A percentile compares a stretch with the other conserved stretches of the same genome.
Evolutionary conservation across 1,139 yeast species (phyloP).

Genomic region (Yamadazyma sp.): DNA sequence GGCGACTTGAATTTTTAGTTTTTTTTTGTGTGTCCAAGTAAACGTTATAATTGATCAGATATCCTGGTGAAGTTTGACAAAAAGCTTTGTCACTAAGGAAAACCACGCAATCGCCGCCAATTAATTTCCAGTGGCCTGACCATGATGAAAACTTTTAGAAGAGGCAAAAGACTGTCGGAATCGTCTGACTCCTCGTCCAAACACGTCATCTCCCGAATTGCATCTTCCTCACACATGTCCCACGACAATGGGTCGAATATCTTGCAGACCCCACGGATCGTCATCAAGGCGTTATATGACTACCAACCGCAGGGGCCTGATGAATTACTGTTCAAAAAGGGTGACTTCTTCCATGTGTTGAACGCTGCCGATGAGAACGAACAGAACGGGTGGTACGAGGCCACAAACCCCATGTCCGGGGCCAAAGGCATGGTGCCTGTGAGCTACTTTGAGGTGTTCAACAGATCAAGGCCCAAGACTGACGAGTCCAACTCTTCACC

Average conservation of each 20-base stretch:
- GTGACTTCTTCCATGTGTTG: conserved; percentile 86
- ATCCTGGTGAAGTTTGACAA: not conserved
- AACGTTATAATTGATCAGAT: not conserved
- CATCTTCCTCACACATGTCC: conserved; percentile 18
- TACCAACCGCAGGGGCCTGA: conserved; percentile 81
- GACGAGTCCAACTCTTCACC: conserved; percentile 10
- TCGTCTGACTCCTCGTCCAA: conserved; percentile 31
- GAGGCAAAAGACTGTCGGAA: conserved; percentile 41
- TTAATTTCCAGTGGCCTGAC: not conserved
- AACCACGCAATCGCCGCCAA: not conserved
- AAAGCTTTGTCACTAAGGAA: too few relatives aligned
- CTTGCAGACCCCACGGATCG: conserved; percentile 66
- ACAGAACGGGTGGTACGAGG: conserved; percentile 77
- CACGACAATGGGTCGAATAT: conserved; percentile 18
- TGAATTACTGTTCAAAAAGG: conserved; percentile 73
- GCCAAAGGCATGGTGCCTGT: conserved; percentile 86
- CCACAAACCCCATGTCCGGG: conserved; percentile 80
- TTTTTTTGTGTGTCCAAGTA: not conserved
- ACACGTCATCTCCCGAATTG: conserved; percentile 35
- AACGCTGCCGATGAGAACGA: conserved; percentile 49
- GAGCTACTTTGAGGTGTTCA: conserved; percentile 77
- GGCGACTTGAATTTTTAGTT: not conserved
- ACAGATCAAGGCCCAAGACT: conserved; percentile 48
- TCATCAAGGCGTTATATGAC: conserved; percentile 78
- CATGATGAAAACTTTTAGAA: conserved; percentile 48